phyloP scores from a whole-genome alignment of 495 filamentous ascomycete genomes.

The Talaromyces proteolyticus region DNA sequence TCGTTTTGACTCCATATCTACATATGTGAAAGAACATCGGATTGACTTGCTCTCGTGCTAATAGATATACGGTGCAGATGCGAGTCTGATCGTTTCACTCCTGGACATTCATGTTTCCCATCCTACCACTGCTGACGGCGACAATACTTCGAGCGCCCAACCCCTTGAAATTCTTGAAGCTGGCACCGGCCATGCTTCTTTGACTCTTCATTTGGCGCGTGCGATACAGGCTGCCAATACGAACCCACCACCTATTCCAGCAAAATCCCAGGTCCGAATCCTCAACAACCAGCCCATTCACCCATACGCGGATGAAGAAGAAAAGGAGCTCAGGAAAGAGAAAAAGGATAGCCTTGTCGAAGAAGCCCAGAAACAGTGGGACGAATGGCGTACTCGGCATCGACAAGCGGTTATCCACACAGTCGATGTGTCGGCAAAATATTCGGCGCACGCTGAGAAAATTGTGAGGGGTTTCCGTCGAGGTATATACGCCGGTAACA shows the following conservation, averaged over 20 bases:
- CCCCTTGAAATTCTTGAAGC: conserved; percentile 71
- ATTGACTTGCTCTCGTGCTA: conserved; percentile 9
- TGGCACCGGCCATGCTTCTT: conserved; percentile 71
- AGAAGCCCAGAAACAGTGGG: conserved; percentile 21
- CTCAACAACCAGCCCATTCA: conserved; percentile 20
- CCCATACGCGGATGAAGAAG: conserved; percentile 15
- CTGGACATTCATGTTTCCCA: conserved; percentile 62
- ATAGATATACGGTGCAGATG: conserved; percentile 71
- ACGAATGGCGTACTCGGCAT: conserved; percentile 40
- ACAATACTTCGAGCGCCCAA: conserved; percentile 9
- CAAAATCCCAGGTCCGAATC: conserved; percentile 28
- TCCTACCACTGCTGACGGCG: conserved; percentile 20
- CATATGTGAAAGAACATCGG: too few species aligned
- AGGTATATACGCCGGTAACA: conserved; percentile 59
- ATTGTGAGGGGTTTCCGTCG: conserved; percentile 59
- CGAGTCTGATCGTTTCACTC: conserved; percentile 63
- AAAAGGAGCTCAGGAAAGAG: conserved; percentile 6
- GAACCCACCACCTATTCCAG: conserved; percentile 26
- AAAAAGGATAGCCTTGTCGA: background rate
- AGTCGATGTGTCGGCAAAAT: conserved; percentile 53
- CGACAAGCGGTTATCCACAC: conserved; percentile 67
- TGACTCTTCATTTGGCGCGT: conserved; percentile 68
- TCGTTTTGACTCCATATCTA: too few species aligned
- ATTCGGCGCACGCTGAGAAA: conserved; percentile 53
- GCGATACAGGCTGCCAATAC: conserved; percentile 70